Conservation (phyloP, 257 asterid genomes). For the Salvia hispanica region DNA sequence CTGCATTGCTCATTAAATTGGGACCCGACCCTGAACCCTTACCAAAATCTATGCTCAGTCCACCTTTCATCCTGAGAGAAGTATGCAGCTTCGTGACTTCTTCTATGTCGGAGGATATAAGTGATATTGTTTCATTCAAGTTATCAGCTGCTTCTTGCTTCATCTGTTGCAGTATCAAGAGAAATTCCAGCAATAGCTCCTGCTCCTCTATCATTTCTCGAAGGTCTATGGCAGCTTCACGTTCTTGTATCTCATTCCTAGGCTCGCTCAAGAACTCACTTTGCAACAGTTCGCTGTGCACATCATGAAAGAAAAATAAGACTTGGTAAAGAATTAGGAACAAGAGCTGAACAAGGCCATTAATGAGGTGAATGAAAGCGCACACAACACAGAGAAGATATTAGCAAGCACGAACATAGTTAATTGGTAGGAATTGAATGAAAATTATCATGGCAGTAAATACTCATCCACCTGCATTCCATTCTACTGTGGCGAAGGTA, state of each 20-base stretch:
- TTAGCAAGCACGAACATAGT: constrained; percentile 8
- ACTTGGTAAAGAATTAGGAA: constrained; percentile 15
- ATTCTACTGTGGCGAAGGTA: background rate
- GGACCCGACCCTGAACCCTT: constrained; percentile 44
- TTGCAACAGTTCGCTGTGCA: constrained; percentile 76
- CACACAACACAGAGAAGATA: constrained; percentile 1
- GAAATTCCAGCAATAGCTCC: constrained; percentile 82
- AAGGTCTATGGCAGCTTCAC: constrained; percentile 79
- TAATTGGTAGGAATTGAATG: constrained; percentile 6
- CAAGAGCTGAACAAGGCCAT: constrained; percentile 4
- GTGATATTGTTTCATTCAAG: constrained; percentile 63
- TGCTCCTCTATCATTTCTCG: constrained; percentile 86
- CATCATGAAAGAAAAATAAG: constrained; percentile 24
- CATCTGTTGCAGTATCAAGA: constrained; percentile 67
- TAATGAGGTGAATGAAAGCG: background rate
- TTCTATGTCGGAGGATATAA: constrained; percentile 74
- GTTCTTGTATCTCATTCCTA: constrained; percentile 72
- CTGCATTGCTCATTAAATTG: constrained; percentile 37
- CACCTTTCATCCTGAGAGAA: constrained; percentile 52
- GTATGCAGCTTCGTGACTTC: constrained; percentile 69
- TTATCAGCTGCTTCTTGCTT: constrained; percentile 72
- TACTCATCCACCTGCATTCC: background rate
- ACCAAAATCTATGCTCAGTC: constrained; percentile 41
- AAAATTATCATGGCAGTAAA: background rate
- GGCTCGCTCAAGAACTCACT: constrained; percentile 88